These are phyloP conservation scores for Knufia fluminis DNA, from an alignment of 2,329 filamentous ascomycete species.

Conservation along the genomic window DNA sequence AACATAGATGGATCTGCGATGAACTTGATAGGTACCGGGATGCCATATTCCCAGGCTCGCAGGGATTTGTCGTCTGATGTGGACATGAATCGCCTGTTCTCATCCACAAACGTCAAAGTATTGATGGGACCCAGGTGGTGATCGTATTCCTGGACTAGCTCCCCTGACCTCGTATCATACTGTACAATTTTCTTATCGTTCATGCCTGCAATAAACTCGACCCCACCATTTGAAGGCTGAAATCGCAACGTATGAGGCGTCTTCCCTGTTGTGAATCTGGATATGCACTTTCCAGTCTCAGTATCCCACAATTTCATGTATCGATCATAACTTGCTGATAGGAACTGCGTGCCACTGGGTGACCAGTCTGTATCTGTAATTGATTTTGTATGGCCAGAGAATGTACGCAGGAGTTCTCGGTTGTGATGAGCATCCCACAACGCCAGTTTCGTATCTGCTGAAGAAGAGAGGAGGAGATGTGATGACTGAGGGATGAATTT, in stretches of 20 bases:
- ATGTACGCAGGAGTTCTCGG: constrained; percentile 81
- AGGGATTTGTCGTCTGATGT: constrained; percentile 96
- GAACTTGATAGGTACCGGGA: constrained; percentile 96
- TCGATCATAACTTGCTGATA: constrained; percentile 86
- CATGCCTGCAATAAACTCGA: constrained; percentile 94
- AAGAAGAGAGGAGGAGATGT: constrained; percentile 80
- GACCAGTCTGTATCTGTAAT: constrained; percentile 88
- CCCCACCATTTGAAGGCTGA: constrained; percentile 71
- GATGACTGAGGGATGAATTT: constrained; percentile 84
- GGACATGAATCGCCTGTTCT: constrained; percentile 90
- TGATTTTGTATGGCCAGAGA: constrained; percentile 79
- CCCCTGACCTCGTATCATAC: constrained; percentile 75
- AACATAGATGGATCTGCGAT: constrained; percentile 98
- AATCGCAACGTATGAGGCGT: constrained; percentile 92
- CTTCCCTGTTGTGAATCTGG: constrained; percentile 85
- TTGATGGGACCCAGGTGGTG: constrained; percentile 97
- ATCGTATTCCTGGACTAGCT: constrained; percentile 93
- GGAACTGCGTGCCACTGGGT: constrained; percentile 68
- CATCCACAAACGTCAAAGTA: constrained; percentile 92
- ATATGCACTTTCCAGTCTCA: constrained; percentile 80
- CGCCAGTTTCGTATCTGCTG: constrained; percentile 82
- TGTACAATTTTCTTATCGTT: constrained; percentile 98
- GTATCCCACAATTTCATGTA: constrained; percentile 98
- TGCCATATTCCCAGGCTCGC: constrained; percentile 96
- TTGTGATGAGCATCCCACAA: constrained; percentile 92